phyloP scores from a whole-genome alignment of 1,284 basidiomycete species.

The Phenoliferia sp. region DNA sequence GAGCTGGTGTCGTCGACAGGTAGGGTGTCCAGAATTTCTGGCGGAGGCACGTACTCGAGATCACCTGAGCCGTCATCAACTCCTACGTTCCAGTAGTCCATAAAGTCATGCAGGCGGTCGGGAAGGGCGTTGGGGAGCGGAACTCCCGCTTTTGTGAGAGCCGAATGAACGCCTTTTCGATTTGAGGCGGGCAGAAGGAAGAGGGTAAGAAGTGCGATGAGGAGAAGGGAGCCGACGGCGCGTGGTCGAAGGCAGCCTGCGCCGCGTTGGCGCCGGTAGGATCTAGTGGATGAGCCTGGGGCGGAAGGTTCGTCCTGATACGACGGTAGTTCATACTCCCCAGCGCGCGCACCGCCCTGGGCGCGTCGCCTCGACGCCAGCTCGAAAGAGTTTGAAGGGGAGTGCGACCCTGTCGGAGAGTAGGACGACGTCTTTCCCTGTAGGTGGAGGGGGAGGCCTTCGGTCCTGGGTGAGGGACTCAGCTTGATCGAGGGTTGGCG shows the following conservation, averaged over 20 bases:
- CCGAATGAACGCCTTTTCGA: constrained; percentile 26
- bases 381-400: not conserved
- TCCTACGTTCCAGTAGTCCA: constrained; percentile 25
- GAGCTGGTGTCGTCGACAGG: constrained; percentile 8
- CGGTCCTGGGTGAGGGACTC: not conserved
- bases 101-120: constrained; percentile 27
- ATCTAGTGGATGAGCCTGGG: too few relatives aligned
- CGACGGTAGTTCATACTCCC: constrained; percentile 19
- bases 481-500: too few relatives aligned
- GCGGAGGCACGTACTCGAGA: constrained; percentile 24
- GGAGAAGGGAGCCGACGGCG: constrained; percentile 20
- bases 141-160: constrained; percentile 31
- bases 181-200: constrained; percentile 32
- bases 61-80: constrained; percentile 25
- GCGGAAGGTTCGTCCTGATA: constrained; percentile 5
- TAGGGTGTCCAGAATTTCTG: constrained; percentile 4
- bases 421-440: not conserved
- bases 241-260: constrained; percentile 18
- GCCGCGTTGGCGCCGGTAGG: too few relatives aligned
- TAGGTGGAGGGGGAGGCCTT: not conserved
- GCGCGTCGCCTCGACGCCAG: constrained; percentile 9
- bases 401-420: constrained; percentile 1
- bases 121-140: constrained; percentile 34
- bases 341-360: constrained; percentile 5
- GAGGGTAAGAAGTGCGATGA: constrained; percentile 27